These are phyloP conservation scores for Lolium multiflorum DNA, from an alignment of 176 grass and related monocot species.

Conservation along the genomic window DNA sequence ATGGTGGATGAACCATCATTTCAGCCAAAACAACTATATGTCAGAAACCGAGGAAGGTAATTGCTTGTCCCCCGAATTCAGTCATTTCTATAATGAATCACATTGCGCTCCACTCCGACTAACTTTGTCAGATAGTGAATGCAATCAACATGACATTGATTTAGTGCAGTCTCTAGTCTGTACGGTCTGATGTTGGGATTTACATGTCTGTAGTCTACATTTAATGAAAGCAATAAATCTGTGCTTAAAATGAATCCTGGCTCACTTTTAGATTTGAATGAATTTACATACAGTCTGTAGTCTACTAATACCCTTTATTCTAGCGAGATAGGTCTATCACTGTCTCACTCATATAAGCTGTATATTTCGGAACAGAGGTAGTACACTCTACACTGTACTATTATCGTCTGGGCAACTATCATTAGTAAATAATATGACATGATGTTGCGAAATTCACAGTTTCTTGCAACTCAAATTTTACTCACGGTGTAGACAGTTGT, in stretches of 20 bases:
- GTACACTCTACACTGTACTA: not conserved
- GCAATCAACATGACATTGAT: not conserved
- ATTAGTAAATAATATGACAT: not conserved
- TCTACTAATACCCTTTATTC: not conserved
- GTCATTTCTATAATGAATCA: not conserved
- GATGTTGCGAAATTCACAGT: not conserved
- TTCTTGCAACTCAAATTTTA: not conserved
- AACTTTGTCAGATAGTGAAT: slow-evolving; percentile 1
- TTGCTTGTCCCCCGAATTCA: slow-evolving; percentile 12
- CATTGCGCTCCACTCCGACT: not conserved
- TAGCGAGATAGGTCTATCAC: not conserved
- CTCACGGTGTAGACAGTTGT: not conserved
- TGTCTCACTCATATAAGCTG: not conserved
- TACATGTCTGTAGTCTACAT: not conserved
- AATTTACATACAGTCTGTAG: not conserved
- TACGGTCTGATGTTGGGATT: slow-evolving; percentile 1
- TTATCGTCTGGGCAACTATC: not conserved
- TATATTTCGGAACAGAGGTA: no score
- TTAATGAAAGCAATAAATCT: not conserved
- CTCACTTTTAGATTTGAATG: not conserved
- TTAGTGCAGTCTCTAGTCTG: not conserved
- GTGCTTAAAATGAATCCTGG: not conserved
- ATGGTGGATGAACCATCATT: slow-evolving; percentile 75
- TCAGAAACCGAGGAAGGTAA: slow-evolving; percentile 53
- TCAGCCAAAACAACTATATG: slow-evolving; percentile 48